Evolutionary conservation across 768 basidiomycete species (phyloP), one percentile per base, ranked within the genome.

Genomic region (Mycena haematopus): DNA sequence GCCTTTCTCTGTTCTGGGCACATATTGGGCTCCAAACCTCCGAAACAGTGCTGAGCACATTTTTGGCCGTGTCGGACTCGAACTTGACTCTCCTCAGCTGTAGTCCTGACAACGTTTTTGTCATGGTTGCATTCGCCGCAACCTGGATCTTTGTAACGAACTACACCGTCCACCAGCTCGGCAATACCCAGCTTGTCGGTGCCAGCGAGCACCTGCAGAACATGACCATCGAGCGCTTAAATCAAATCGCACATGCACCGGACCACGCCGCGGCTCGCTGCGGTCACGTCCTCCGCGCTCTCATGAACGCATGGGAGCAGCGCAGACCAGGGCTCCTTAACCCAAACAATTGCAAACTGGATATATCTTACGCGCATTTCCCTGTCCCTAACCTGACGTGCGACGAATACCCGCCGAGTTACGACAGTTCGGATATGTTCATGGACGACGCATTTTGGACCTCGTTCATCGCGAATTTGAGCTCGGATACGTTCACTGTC

Each of bases 391-490:
- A 5, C 2, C 44, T 45, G 5, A 15, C 25, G 0, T 11, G 31
- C 22, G 31, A 2, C 15, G 49, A 35, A 9, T 42, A 13, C 44
- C 53, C 50, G n/a, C 29, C 35, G 22, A 22, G 46, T 17, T 45
- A 27, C 31, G 22, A 10, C 13, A 60, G 65, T 42, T 61, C 77
- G 25, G 78, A 82, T 58, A 67, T 79, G 55, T 78, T 82, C 59
- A 72, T 79, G 44, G 80, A 82, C 60, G 71, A 75, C 27, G 74
- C 76, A 8, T 82, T 81, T 61, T 81, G 80, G 80, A 69, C 75
- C 22, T 75, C 78, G 7, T 81, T 81, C 42, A 72, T 81, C 70
- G 71, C 70, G 17, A 77, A 75, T 54, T 60, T 78, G 9, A 31
- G 9, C 29, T 31, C 29, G 29, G 29, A 31, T 31, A 31, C 29